Conservation (phyloP, 1,284 basidiomycete genomes). For the Uromyces viciae-fabae region DNA sequence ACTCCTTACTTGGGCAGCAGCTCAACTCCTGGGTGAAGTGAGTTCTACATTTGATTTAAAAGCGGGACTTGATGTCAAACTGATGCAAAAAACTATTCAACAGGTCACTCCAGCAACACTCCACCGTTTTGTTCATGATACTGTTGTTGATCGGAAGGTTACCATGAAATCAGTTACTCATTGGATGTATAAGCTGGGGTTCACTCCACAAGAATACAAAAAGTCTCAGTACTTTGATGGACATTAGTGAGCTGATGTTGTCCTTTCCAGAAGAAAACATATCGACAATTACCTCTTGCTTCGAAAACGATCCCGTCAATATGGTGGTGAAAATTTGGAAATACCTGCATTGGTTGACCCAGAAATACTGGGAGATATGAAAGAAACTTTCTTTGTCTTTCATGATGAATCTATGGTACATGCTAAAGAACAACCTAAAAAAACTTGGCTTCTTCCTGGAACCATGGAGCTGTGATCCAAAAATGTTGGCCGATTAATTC, state of each 20-base stretch:
- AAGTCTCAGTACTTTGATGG: background rate
- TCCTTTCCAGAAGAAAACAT: background rate
- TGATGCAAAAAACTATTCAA: background rate
- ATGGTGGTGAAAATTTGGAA: background rate
- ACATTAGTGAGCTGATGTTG: background rate
- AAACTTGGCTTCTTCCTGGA: constrained; percentile 5
- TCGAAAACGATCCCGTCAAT: background rate
- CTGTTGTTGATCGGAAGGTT: background rate
- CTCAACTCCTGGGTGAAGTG: constrained; percentile 1
- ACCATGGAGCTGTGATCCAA: background rate
- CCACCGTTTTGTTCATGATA: background rate
- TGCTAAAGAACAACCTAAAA: background rate
- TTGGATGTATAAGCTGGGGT: constrained; percentile 6
- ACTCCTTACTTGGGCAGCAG: constrained; percentile 10
- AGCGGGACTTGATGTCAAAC: background rate
- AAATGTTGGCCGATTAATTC: background rate
- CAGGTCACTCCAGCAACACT: background rate
- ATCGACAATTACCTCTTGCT: background rate
- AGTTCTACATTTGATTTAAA: background rate
- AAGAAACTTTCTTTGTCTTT: background rate
- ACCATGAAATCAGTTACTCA: background rate
- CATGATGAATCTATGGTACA: constrained; percentile 1
- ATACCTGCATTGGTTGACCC: background rate
- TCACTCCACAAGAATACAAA: background rate
- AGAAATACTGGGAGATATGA: background rate